Evolutionary conservation across 306 rosid species (phyloP).

Genomic region (Quillaja saponaria): DNA sequence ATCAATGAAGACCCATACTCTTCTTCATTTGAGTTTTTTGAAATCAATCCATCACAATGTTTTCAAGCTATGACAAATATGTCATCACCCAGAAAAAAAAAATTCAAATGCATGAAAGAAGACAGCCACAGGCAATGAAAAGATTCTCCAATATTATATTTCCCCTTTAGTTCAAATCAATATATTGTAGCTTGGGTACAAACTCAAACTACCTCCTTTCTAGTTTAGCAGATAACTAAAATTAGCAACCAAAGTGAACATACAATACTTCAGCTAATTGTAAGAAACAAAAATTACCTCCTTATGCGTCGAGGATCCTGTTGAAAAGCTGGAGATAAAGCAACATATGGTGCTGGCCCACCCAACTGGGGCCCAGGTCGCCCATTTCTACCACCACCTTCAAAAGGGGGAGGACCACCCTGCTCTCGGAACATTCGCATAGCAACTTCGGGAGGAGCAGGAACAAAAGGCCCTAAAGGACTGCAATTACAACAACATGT

Average conservation of each 20-base stretch:
- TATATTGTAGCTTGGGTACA: too few relatives aligned
- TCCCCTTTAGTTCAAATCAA: too few relatives aligned
- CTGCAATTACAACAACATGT: constrained; percentile 31
- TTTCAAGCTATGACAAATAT: too few relatives aligned
- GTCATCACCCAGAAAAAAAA: too few relatives aligned
- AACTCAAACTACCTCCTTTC: too few relatives aligned
- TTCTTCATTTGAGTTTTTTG: too few relatives aligned
- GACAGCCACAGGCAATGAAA: too few relatives aligned
- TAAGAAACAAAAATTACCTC: constrained; percentile 37
- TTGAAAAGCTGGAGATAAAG: constrained; percentile 50
- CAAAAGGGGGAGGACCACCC: constrained; percentile 64
- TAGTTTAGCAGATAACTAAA: too few relatives aligned
- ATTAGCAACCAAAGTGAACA: background rate
- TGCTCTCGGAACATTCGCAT: constrained; percentile 70
- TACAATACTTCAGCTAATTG: background rate
- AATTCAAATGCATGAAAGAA: too few relatives aligned
- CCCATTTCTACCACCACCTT: constrained; percentile 53
- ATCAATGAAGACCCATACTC: too few relatives aligned
- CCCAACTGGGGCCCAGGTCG: constrained; percentile 53
- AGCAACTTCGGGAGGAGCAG: constrained; percentile 75
- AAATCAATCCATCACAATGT: too few relatives aligned
- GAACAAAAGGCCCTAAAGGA: constrained; percentile 69
- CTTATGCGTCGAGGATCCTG: constrained; percentile 61
- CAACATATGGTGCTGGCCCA: constrained; percentile 53
- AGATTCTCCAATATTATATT: too few relatives aligned